These are phyloP conservation scores for Plasmodium berghei DNA, from an alignment of 169 alveolate species.

Conservation along the genomic window DNA sequence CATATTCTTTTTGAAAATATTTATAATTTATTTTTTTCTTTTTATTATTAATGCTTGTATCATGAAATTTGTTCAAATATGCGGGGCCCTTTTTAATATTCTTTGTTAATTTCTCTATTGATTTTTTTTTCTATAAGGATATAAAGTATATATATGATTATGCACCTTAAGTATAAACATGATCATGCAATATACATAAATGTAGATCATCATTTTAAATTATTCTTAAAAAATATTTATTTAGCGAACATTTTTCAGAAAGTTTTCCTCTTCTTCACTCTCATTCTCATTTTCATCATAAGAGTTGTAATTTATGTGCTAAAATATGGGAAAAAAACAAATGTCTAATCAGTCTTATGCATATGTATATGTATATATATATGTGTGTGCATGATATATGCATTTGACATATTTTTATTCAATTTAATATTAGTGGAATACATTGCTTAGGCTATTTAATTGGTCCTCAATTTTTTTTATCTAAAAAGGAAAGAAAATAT, in stretches of 20 bases:
- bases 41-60: slow-evolving; percentile 1
- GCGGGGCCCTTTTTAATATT: background rate
- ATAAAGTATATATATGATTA: background rate
- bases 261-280: background rate
- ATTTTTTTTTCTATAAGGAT: background rate
- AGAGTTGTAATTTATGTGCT: slow-evolving; percentile 50
- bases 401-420: background rate
- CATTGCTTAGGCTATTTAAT: slow-evolving; percentile 31
- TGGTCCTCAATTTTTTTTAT: slow-evolving; percentile 53
- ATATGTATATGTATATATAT: background rate
- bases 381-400: no score
- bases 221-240: no score
- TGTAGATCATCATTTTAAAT: background rate
- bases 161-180: background rate
- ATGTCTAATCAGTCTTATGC: no score
- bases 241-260: slow-evolving; percentile 6
- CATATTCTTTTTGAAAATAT: background rate
- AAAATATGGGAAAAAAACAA: background rate
- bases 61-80: background rate
- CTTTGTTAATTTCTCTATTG: slow-evolving; percentile 2
- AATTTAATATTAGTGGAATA: slow-evolving; percentile 3
- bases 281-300: slow-evolving; percentile 20
- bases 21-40: slow-evolving; percentile 9
- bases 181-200: background rate
- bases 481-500: slow-evolving; percentile 13